phyloP scores from a whole-genome alignment of 495 filamentous ascomycete genomes.

The Bathelium albidoporum region DNA sequence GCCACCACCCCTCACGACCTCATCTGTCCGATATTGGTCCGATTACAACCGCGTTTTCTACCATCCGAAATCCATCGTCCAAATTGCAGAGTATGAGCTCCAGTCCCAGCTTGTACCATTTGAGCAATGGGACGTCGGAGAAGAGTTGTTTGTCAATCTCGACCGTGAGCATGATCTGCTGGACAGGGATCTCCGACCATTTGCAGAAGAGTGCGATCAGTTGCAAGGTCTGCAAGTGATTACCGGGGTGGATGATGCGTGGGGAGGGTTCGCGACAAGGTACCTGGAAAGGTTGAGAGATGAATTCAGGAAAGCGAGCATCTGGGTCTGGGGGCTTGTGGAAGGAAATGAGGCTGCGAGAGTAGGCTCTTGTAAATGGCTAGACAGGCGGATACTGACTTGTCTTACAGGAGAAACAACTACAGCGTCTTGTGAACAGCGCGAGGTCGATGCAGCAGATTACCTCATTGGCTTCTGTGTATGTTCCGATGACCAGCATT shows the following conservation, averaged over 20 bases:
- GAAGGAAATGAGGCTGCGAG: slow-evolving; percentile 10
- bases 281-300: slow-evolving; percentile 78
- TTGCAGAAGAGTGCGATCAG: slow-evolving; percentile 87
- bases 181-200: slow-evolving; percentile 76
- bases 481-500: slow-evolving; percentile 64
- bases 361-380: background rate
- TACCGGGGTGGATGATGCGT: slow-evolving; percentile 72
- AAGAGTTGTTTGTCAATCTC: slow-evolving; percentile 69
- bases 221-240: slow-evolving; percentile 82
- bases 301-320: slow-evolving; percentile 75
- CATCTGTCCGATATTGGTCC: slow-evolving; percentile 83
- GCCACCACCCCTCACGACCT: slow-evolving; percentile 52
- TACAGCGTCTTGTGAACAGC: slow-evolving; percentile 43
- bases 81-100: slow-evolving; percentile 79
- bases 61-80: slow-evolving; percentile 80
- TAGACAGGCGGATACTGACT: background rate
- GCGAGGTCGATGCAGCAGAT: slow-evolving; percentile 58
- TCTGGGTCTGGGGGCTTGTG: slow-evolving; percentile 81
- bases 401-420: slow-evolving; percentile 17
- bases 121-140: slow-evolving; percentile 67
- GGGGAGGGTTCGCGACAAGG: slow-evolving; percentile 74
- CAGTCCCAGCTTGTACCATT: slow-evolving; percentile 69
- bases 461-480: slow-evolving; percentile 60
- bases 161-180: slow-evolving; percentile 81
- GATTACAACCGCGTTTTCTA: slow-evolving; percentile 88